Conservation (phyloP, 768 basidiomycete species). For the Termitomyces sp. region DNA sequence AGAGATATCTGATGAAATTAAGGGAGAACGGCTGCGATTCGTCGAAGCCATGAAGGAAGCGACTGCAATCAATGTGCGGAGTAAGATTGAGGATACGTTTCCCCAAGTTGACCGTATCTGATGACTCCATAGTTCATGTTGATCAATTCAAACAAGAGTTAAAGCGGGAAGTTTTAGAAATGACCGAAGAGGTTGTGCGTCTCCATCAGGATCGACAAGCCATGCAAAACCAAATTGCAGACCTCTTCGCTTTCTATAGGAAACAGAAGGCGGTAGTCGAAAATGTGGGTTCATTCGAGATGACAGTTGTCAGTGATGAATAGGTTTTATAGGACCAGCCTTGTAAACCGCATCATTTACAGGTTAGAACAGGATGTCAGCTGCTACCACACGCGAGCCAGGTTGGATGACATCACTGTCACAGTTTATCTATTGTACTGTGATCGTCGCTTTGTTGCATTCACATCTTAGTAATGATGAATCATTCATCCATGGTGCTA, state of each 20-base stretch:
- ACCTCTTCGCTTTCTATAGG: conserved; percentile 67
- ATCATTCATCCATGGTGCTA: not conserved
- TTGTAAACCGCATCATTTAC: not conserved
- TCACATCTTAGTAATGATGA: not conserved
- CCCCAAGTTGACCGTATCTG: not conserved
- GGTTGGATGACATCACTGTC: conserved; percentile 1
- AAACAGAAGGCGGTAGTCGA: conserved; percentile 45
- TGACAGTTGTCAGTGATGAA: not conserved
- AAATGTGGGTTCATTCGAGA: not conserved
- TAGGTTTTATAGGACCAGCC: not conserved
- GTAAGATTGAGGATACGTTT: conserved; percentile 30
- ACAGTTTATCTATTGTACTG: not conserved
- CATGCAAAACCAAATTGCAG: conserved; percentile 67
- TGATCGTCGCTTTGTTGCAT: not conserved
- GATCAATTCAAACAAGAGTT: conserved; percentile 85
- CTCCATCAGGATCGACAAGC: conserved; percentile 60
- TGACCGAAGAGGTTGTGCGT: conserved; percentile 69
- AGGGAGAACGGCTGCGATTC: conserved; percentile 79
- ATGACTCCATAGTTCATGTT: conserved; percentile 56
- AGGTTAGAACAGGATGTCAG: conserved; percentile 11
- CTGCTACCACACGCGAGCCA: conserved; percentile 18
- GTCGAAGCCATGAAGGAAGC: conserved; percentile 96
- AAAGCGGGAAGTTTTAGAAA: conserved; percentile 64
- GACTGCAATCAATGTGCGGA: conserved; percentile 80
- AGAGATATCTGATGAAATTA: conserved; percentile 83